Conservation (phyloP, 1,284 basidiomycete genomes). For the Apiotrichum sp. region DNA sequence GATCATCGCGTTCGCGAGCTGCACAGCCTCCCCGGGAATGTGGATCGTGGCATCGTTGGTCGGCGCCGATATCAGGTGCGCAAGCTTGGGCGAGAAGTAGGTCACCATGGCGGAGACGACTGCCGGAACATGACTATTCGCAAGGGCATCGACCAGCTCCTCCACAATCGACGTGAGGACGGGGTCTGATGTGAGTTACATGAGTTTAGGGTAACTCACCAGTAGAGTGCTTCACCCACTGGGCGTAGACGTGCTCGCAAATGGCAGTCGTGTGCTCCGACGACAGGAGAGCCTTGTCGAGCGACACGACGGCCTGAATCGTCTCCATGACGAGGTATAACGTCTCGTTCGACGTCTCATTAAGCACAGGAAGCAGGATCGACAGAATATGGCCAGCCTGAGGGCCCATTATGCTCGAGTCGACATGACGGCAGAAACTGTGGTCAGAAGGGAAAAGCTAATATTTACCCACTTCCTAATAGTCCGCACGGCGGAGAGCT, state of each 20-base stretch:
- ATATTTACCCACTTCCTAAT: slow-evolving; percentile 65
- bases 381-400: slow-evolving; percentile 71
- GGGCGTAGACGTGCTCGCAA: slow-evolving; percentile 60
- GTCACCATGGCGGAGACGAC: slow-evolving; percentile 55
- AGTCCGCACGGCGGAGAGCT: slow-evolving; percentile 87
- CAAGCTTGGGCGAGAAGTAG: slow-evolving; percentile 65
- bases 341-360: slow-evolving; percentile 75
- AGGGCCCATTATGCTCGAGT: slow-evolving; percentile 54
- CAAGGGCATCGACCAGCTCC: slow-evolving; percentile 69
- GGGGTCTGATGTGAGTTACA: slow-evolving; percentile 57
- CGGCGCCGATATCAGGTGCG: slow-evolving; percentile 56
- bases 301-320: slow-evolving; percentile 65
- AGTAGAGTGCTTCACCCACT: slow-evolving; percentile 78
- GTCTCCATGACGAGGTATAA: slow-evolving; percentile 86
- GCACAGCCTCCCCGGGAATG: slow-evolving; percentile 67
- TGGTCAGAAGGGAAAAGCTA: background rate
- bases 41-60: slow-evolving; percentile 61
- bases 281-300: slow-evolving; percentile 66
- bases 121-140: slow-evolving; percentile 49
- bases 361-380: slow-evolving; percentile 75
- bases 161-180: slow-evolving; percentile 79
- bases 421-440: slow-evolving; percentile 52
- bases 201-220: slow-evolving; percentile 49
- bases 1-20: slow-evolving; percentile 66
- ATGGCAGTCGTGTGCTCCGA: slow-evolving; percentile 60